Base-by-base conservation (phyloP, 108 stramenopile species). In the Fistulifera pelliculosa region DNA sequence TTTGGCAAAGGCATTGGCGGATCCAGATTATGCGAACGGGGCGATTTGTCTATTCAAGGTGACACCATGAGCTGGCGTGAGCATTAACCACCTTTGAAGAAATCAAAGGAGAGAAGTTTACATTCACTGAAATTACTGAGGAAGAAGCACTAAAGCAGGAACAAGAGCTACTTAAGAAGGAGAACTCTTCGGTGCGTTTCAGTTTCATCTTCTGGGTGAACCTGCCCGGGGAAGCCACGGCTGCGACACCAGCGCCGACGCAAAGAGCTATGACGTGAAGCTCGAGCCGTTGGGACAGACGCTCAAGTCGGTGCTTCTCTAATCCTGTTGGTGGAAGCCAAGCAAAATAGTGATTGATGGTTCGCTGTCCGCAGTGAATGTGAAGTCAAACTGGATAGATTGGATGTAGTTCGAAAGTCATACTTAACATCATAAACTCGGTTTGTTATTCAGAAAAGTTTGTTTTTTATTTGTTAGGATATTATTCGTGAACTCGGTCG, bases 121-220 rank as follows among this genome's bases (percentile, higher is more conserved):
- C 25, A 14, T n/a, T 58, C 16, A 40, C 25, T 14, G 18, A 56
- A 1, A 5, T 64, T 13, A 47, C 45, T 58, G 43, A 12, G 15
- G 45, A 64, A 16, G 44, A 56, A 56, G 56, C 57, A 18, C 14
- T 48, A 6, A 40, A 35, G 18, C 56, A 52, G 17, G 65, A 66
- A 28, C 22, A 39, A 7, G 65, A 42, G 14, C 18, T 66, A 18
- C 25, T 66, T 35, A 11, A 58, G 19, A 66, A 66, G 59, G 49
- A 18, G 12, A 48, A 2, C 51, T 59, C 38, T 59, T 35, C 41
- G 54, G 35, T 31, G 10, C 65, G 7, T 66, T 66, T 51, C n/a
- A 5, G 24, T 31, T 59, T 12, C 65, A 66, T 42, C 28, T 66
- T 16, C 25, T 66, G 35, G 65, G 65, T 40, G 65, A 66, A 21